Base-by-base conservation (phyloP, 768 basidiomycete species). In the Lactifluus subvellereus region DNA sequence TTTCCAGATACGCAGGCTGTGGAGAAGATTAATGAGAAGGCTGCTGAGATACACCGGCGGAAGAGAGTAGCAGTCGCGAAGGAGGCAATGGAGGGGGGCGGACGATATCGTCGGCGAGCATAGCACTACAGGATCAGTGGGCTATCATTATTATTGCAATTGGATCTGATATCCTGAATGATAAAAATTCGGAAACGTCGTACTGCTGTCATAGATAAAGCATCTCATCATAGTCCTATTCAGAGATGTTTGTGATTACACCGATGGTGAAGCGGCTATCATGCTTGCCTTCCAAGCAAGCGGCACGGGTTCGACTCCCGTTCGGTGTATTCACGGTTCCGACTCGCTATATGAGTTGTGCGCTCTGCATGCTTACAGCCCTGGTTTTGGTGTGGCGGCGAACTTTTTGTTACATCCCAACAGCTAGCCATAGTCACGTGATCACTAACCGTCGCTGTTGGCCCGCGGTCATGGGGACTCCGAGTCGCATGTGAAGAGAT, bases 1-100 rank as follows among this genome's bases (percentile, higher is more conserved):
- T 95, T 98, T 71, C 94, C 94, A 1, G 78, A 79, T 66, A 94
- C 94, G 4, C 94, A 95, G 72, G 84, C 91, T 70, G 86, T 84
- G 16, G 80, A 78, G 51, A 80, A 80, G 58, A 94, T 96, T 68
- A 96, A 96, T 72, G 75, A 77, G 62, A 76, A 76, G 61, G 94
- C 94, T 9, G 80, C 78, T 60, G 81, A 82, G 69, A 91, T 94
- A 83, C 85, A 89, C 66, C 74, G 74, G 68, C 77, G 79, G 72
- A 92, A 92, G 76, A 77, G 78, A 62, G 74, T 78, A 7, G 75
- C 77, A 60, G 77, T 91, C 6, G 84, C 84, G 66, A 74, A 69
- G 59, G 89, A 91, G 63, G 86, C 83, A 10, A 76, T 70, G 7
- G 52, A 27, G 14, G 47, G 14, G 1, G 52, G 52, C 40, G 62